Evolutionary conservation across 2,329 filamentous ascomycete species (phyloP).

Genomic region (Alternaria tenuissima): DNA sequence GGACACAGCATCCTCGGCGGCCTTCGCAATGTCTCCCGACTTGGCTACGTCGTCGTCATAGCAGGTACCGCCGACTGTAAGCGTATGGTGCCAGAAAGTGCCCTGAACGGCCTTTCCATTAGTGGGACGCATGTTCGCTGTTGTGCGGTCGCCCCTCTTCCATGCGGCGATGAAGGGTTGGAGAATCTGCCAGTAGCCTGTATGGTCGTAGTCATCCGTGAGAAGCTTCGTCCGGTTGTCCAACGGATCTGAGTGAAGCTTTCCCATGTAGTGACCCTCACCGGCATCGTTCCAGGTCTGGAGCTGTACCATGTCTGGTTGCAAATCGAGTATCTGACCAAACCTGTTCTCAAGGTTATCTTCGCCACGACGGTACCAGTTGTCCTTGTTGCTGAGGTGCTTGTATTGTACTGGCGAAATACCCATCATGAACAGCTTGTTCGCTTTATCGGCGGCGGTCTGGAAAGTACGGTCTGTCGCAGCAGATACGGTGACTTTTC

Average conservation of each 20-base stretch:
- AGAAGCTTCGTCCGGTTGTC: slow-evolving; percentile 34
- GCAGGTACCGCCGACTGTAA: slow-evolving; percentile 41
- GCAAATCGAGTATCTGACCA: slow-evolving; percentile 38
- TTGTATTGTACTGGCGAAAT: slow-evolving; percentile 53
- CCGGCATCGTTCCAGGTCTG: slow-evolving; percentile 55
- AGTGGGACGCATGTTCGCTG: slow-evolving; percentile 29
- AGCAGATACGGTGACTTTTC: slow-evolving; percentile 36
- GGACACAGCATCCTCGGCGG: slow-evolving; percentile 20
- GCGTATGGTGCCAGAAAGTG: slow-evolving; percentile 33
- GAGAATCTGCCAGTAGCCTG: slow-evolving; percentile 47
- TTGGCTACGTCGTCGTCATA: slow-evolving; percentile 55
- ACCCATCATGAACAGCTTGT: slow-evolving; percentile 53
- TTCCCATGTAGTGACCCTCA: slow-evolving; percentile 53
- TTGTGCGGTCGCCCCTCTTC: slow-evolving; percentile 43
- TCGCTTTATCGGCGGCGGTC: slow-evolving; percentile 34
- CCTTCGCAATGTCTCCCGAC: slow-evolving; percentile 11
- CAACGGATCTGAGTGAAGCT: slow-evolving; percentile 49
- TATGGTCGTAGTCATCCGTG: slow-evolving; percentile 46
- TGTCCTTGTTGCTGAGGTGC: slow-evolving; percentile 38
- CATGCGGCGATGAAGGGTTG: slow-evolving; percentile 50
- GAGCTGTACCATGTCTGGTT: slow-evolving; percentile 52
- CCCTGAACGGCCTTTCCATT: slow-evolving; percentile 28
- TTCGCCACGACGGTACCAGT: slow-evolving; percentile 52
- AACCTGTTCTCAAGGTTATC: slow-evolving; percentile 46
- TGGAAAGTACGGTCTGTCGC: slow-evolving; percentile 41